Evolutionary conservation across 2,329 filamentous ascomycete genomes (phyloP), one percentile per base, ranked within the genome.

Genomic region (Clarireedia homoeocarpa): DNA sequence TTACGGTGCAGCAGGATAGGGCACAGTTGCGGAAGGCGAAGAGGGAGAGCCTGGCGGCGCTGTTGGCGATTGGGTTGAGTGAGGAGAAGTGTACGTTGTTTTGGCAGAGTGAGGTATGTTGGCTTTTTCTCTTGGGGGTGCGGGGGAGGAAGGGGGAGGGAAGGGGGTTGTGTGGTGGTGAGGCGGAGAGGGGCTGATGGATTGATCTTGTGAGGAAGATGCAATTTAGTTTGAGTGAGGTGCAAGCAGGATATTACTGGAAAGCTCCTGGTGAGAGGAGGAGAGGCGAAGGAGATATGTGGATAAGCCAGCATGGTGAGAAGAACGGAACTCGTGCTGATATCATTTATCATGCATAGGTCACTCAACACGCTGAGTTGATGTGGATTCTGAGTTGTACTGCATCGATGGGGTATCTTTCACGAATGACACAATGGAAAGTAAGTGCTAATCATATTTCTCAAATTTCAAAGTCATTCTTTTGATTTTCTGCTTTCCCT

Each of bases 341-440:
- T 48, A 15, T n/a, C 20, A 23, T 23, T 17, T 46, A 6, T 24
- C 12, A 20, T 26, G 38, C n/a, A 10, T 61, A 89, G 83, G 84
- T 91, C 2, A 77, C 84, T 17, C 84, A 85, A 48, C 94, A 97
- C 73, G 76, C 88, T 4, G 91, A 97, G 71, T 78, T 99, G 61
- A 95, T 96, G 88, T 99, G 94, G 94, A 91, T 97, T 67, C 74
- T 99, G 59, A 92, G 89, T 68, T 96, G 91, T 63, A 88, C 88
- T 52, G 89, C 94, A 24, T 92, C 89, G 5, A 91, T 94, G 71
- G 94, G 94, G 40, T 95, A 96, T 72, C 75, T 99, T n/a, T 87
- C 87, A 9, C 80, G 94, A n/a, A 99, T 99, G 94, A 97, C 94
- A 27, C 94, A 97, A 72, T 99, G 94, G 91, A 99, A 99, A 84